These are phyloP conservation scores for Haemoproteus tartakovskyi DNA, from an alignment of 169 alveolate species.

Conservation along the genomic window DNA sequence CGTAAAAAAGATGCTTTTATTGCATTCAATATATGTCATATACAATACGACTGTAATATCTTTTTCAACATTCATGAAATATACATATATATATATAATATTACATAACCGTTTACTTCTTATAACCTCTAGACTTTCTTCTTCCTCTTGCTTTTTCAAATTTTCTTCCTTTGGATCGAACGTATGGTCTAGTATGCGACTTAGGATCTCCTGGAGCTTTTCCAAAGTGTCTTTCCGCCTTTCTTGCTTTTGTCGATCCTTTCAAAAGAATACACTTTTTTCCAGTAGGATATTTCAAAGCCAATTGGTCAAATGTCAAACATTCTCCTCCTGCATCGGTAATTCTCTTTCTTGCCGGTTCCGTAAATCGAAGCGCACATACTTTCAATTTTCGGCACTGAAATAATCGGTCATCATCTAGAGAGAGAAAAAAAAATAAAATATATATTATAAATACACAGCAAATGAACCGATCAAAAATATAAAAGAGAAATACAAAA, in stretches of 20 bases:
- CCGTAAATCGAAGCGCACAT: slow-evolving; percentile 96
- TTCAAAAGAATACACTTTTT: slow-evolving; percentile 92
- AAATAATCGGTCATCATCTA: slow-evolving; percentile 87
- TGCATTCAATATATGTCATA: no score
- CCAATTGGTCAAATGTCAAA: slow-evolving; percentile 96
- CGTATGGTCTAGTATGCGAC: slow-evolving; percentile 89
- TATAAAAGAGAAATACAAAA: no score
- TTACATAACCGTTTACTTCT: slow-evolving; percentile 62
- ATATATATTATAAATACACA: neutral
- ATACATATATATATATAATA: slow-evolving; percentile 5
- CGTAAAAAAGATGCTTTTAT: no score
- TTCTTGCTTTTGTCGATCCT: slow-evolving; percentile 94
- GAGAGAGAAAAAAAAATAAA: neutral
- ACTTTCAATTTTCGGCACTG: slow-evolving; percentile 89
- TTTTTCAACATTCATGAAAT: no score
- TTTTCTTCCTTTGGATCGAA: slow-evolving; percentile 90
- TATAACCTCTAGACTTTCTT: slow-evolving; percentile 88
- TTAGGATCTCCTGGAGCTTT: slow-evolving; percentile 92
- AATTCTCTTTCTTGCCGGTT: slow-evolving; percentile 96
- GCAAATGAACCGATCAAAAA: no score
- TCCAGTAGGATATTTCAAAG: slow-evolving; percentile 90
- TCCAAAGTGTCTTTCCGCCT: slow-evolving; percentile 95
- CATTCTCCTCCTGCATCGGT: slow-evolving; percentile 96
- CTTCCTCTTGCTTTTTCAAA: slow-evolving; percentile 94
- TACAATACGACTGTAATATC: no score